phyloP scores from a whole-genome alignment of 192 early-diverging fungal genomes.

The Coemansia sp. region DNA sequence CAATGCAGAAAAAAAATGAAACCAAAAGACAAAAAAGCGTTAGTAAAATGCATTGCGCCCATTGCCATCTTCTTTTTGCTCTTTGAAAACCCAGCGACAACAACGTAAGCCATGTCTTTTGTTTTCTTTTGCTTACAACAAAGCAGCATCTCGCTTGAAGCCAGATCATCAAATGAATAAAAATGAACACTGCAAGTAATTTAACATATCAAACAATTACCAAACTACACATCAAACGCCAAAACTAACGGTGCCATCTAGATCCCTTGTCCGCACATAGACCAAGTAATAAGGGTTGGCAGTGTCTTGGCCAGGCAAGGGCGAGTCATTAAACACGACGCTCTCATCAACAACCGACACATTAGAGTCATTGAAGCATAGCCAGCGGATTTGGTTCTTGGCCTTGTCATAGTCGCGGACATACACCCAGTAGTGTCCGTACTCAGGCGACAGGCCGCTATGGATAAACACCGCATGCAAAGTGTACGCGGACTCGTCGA shows the following conservation, averaged over 20 bases:
- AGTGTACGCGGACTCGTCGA: slow-evolving; percentile 55
- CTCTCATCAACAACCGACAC: slow-evolving; percentile 60
- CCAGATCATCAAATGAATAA: no score
- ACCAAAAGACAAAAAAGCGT: no score
- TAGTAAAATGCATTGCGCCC: no score
- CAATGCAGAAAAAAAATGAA: no score
- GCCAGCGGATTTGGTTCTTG: slow-evolving; percentile 58
- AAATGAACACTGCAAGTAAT: no score
- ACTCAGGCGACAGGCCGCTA: slow-evolving; percentile 63
- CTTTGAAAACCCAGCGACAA: no score
- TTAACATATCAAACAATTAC: no score
- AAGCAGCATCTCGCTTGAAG: no score
- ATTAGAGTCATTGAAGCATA: slow-evolving; percentile 75
- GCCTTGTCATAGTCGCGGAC: slow-evolving; percentile 58
- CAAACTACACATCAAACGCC: slow-evolving; percentile 11
- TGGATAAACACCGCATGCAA: slow-evolving; percentile 83
- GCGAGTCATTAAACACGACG: slow-evolving; percentile 62
- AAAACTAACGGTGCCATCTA: slow-evolving; percentile 21
- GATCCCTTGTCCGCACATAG: slow-evolving; percentile 56
- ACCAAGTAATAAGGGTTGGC: slow-evolving; percentile 78
- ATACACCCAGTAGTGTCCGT: slow-evolving; percentile 82
- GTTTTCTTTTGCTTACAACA: no score
- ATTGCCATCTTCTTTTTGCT: no score
- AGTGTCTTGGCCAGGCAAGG: slow-evolving; percentile 41
- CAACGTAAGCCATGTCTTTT: no score